Percentiles rank a stretch among this genome's conserved stretches.
These are phyloP conservation scores for Trichoderma virens DNA, from an alignment of 495 filamentous ascomycete species.

Conservation along the genomic window DNA sequence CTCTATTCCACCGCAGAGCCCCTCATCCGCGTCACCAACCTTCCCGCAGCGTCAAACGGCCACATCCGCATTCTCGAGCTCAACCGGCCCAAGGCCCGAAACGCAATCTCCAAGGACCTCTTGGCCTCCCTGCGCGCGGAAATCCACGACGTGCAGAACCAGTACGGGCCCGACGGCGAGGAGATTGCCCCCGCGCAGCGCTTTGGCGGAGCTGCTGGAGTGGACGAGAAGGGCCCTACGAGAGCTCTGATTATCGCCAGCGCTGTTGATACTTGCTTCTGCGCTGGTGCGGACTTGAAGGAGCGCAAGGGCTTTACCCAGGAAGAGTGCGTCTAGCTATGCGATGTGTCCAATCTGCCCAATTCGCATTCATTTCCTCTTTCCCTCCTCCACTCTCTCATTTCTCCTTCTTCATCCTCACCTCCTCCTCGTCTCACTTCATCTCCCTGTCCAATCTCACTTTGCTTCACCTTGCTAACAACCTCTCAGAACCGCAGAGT, in stretches of 20 bases:
- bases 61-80: conserved; percentile 83
- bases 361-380: no score
- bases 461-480: conserved; percentile 3
- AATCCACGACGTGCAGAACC: conserved; percentile 57
- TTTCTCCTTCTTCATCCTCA: no score
- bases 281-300: conserved; percentile 90
- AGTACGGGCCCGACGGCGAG: conserved; percentile 50
- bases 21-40: conserved; percentile 58
- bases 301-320: conserved; percentile 67
- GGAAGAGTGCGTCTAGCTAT: conserved; percentile 46
- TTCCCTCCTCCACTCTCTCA: no score
- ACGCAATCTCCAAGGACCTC: conserved; percentile 77
- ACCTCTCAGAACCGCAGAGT: conserved; percentile 53
- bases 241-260: conserved; percentile 72
- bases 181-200: conserved; percentile 29
- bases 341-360: neutral
- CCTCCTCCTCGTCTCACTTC: neutral
- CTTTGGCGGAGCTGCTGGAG: conserved; percentile 33
- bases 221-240: conserved; percentile 46
- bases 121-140: conserved; percentile 62
- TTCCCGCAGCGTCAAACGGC: conserved; percentile 64
- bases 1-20: conserved; percentile 34
- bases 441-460: conserved; percentile 15
- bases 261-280: conserved; percentile 74
- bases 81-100: conserved; percentile 74